phyloP scores from a whole-genome alignment of 202 grass and related monocot species.

The Zizania palustris region DNA sequence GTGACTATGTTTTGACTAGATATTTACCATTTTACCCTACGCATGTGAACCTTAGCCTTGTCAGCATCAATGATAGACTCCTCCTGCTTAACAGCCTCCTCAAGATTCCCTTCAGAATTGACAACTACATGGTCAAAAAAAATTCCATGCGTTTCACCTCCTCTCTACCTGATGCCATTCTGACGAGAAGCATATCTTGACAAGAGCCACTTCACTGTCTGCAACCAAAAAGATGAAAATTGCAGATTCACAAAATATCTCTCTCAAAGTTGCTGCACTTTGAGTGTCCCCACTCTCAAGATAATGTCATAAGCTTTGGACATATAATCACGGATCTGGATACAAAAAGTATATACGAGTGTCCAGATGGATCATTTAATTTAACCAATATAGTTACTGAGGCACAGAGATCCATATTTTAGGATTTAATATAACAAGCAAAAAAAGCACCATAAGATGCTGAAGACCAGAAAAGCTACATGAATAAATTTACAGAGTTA shows the following conservation, averaged over 20 bases:
- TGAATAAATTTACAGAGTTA: slow-evolving; percentile 4
- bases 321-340: slow-evolving; percentile 94
- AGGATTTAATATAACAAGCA: not conserved
- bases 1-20: slow-evolving; percentile 48
- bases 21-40: slow-evolving; percentile 43
- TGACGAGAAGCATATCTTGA: slow-evolving; percentile 95
- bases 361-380: slow-evolving; percentile 1
- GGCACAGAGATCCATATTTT: not conserved
- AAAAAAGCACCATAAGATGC: not conserved
- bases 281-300: slow-evolving; percentile 92
- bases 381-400: not conserved
- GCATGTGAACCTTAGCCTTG: slow-evolving; percentile 72
- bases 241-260: slow-evolving; percentile 80
- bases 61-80: slow-evolving; percentile 90
- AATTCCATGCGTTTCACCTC: slow-evolving; percentile 70
- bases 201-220: slow-evolving; percentile 83
- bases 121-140: slow-evolving; percentile 82
- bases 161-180: slow-evolving; percentile 84
- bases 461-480: not conserved
- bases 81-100: slow-evolving; percentile 72
- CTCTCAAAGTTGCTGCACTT: slow-evolving; percentile 80
- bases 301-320: slow-evolving; percentile 85
- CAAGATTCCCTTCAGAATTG: slow-evolving; percentile 91
- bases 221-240: slow-evolving; percentile 94
- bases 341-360: slow-evolving; percentile 32